Evolutionary conservation across 768 basidiomycete genomes (phyloP), one percentile per base, ranked within the genome.

Genomic region (Tulasnella sp.): DNA sequence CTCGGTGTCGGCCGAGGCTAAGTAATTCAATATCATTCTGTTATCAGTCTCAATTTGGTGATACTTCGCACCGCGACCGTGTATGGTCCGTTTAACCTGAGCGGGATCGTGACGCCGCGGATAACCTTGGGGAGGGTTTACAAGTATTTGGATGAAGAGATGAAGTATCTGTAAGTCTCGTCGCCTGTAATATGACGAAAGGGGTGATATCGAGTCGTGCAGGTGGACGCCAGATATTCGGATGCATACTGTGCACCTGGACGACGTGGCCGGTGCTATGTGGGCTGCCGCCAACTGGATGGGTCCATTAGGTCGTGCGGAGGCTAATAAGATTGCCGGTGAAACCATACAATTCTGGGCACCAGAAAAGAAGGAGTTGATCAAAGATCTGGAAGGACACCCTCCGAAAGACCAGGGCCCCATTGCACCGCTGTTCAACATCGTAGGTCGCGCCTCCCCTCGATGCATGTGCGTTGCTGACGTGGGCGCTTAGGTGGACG

Each of bases 211-310:
- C n/a, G 17, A n/a, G 9, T 31, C 34, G 8, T 25, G 12, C 61
- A 88, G 86, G 67, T 86, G 86, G 84, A 78, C 82, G 7, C 86
- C 86, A 17, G 50, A 63, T n/a, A 40, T 64, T 36, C 63, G 62
- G 6, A 64, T 65, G 29, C 76, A 90, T 64, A 87, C 86, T 0
- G 71, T 89, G 39, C 89, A 92, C 65, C 71, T 80, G 15, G 81
- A 82, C 9, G 89, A 92, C 64, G 75, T 91, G 46, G 82, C 83
- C n/a, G 82, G 81, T 19, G 84, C 78, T 17, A 66, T 81, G 55
- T 88, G 83, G 83, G 77, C 85, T 21, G 82, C 75, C 55, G 84
- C 87, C 11, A 67, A 77, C 43, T 92, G 89, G 89, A 86, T 89
- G 54, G 73, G 73, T 11, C 65, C 72, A 21, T 68, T 77, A 6